A percentile compares a stretch with the other conserved stretches of the same genome.
These are phyloP conservation scores for Corynespora cassiicola DNA, from an alignment of 2,329 filamentous ascomycete species.

Conservation along the genomic window DNA sequence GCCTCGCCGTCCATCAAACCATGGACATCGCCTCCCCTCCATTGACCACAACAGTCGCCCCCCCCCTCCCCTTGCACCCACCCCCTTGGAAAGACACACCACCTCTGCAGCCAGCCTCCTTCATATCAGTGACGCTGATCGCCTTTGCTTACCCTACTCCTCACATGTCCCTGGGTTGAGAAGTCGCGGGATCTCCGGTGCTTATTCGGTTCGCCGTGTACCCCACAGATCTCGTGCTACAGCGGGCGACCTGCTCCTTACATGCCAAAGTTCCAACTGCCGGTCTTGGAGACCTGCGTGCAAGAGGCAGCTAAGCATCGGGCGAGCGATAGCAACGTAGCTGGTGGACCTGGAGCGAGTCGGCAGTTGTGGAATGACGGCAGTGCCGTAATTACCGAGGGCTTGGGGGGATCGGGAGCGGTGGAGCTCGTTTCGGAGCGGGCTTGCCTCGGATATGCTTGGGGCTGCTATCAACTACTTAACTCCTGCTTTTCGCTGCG, in stretches of 20 bases:
- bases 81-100: neutral
- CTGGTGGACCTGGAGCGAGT: slow-evolving; percentile 9
- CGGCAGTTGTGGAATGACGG: slow-evolving; percentile 18
- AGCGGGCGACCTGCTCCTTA: slow-evolving; percentile 1
- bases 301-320: slow-evolving; percentile 13
- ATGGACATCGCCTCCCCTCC: too few relatives aligned
- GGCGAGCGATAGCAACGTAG: slow-evolving; percentile 15
- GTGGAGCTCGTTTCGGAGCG: slow-evolving; percentile 9
- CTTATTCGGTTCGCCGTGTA: slow-evolving; percentile 4
- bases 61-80: slow-evolving; percentile 5
- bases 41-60: slow-evolving; percentile 1
- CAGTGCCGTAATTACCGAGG: slow-evolving; percentile 11
- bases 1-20: too few relatives aligned
- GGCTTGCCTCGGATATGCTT: too few relatives aligned
- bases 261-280: slow-evolving; percentile 13
- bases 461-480: too few relatives aligned
- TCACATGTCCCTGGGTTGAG: slow-evolving; percentile 6
- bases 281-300: slow-evolving; percentile 3
- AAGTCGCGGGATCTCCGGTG: slow-evolving; percentile 3
- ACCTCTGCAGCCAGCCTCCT: slow-evolving; percentile 1
- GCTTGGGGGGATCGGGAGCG: slow-evolving; percentile 4
- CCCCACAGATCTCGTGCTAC: slow-evolving; percentile 3
- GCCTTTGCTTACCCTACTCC: slow-evolving; percentile 2
- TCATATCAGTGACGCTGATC: slow-evolving; percentile 10
- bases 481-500: too few relatives aligned